Evolutionary conservation across 495 filamentous ascomycete genomes (phyloP), one percentile per base, ranked within the genome.

Genomic region (Aspergillus kassunensis): DNA sequence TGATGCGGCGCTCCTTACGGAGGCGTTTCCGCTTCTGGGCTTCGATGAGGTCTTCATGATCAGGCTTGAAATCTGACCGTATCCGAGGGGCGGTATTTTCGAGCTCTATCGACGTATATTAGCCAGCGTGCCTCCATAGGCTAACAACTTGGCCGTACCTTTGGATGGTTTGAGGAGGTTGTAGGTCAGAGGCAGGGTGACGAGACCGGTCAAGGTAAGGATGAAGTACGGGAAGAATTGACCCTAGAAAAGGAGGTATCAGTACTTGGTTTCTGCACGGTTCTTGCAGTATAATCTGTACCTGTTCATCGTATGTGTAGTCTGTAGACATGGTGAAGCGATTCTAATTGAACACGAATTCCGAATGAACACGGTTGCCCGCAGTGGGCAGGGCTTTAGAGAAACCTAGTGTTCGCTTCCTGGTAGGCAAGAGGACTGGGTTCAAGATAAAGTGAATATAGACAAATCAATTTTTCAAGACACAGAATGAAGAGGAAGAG

Each of bases 211-310:
- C 56, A 97, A 81, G 41, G 90, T 96, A 63, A 97, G 81, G 71
- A 98, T 82, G 78, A 97, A 98, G 80, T 91, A 97, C 60, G 93
- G 93, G 80, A 96, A 98, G 78, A 96, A 96, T 84, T 96, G 87
- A 37, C 91, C 92, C 84, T 97, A 57, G 19, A 49, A 44, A 24
- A 35, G 43, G 13, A 3, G 0, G 51, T 19, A 58, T 25, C 55
- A 55, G 37, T 21, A 15, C 3, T 9, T 8, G 9, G 7, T 4
- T 13, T 10, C 9, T 3, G 27, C 5, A 45, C 16, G 2, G 24
- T 12, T 34, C 10, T 25, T 4, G 21, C 2, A 10, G 21, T 13
- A n/a, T 21, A 31, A 15, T 13, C 33, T 34, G 72, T 59, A 88
- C 87, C 84, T 91, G 80, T 63, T 96, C 89, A 80, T 98, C 93